These are phyloP conservation scores for Taiwanofungus camphoratus DNA, from an alignment of 1,284 basidiomycete species.

Conservation along the genomic window DNA sequence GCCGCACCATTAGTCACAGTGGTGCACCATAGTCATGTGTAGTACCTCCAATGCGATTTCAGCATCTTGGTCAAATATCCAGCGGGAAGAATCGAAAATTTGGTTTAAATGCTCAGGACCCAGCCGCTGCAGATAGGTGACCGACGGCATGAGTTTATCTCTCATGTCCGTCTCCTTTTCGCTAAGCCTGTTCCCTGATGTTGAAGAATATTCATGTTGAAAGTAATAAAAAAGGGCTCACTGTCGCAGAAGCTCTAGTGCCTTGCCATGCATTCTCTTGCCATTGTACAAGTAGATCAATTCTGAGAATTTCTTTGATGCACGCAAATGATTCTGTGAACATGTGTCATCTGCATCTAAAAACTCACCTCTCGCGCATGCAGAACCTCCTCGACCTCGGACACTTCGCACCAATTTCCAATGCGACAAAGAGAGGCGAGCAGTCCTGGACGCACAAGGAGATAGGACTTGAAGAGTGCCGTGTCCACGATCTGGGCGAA, in stretches of 20 bases:
- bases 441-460: conserved; percentile 78
- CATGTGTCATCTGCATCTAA: conserved; percentile 3
- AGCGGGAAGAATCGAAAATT: conserved; percentile 75
- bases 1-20: neutral
- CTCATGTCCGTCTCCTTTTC: conserved; percentile 74
- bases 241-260: conserved; percentile 78
- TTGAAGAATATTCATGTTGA: conserved; percentile 1
- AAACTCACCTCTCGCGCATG: conserved; percentile 67
- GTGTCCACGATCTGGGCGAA: conserved; percentile 95
- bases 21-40: neutral
- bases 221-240: conserved; percentile 32
- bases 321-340: conserved; percentile 4
- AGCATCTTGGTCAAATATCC: conserved; percentile 77
- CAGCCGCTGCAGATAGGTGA: conserved; percentile 88
- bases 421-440: conserved; percentile 87
- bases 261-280: conserved; percentile 93
- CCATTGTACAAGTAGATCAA: conserved; percentile 90
- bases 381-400: conserved; percentile 89
- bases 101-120: conserved; percentile 76
- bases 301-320: conserved; percentile 79
- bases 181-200: conserved; percentile 51
- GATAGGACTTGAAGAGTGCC: conserved; percentile 90
- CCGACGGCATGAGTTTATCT: conserved; percentile 80
- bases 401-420: conserved; percentile 96
- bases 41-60: conserved; percentile 72